Evolutionary conservation across 106 monocot species (phyloP), one percentile per base, ranked within the genome.

Genomic region (Hemerocallis citrina): DNA sequence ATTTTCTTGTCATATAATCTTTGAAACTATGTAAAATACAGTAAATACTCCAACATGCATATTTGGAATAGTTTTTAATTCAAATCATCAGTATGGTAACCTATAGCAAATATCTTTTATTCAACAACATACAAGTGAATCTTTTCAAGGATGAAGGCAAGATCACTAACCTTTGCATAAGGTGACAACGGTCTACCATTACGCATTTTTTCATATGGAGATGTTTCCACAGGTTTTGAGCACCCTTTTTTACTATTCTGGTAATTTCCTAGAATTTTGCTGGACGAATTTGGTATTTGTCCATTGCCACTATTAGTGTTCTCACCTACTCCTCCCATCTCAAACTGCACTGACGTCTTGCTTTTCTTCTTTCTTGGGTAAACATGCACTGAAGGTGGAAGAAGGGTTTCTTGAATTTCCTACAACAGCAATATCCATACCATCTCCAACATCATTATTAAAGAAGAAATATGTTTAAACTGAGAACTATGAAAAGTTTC

Each of bases 351-450:
- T 49, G 57, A 21, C 44, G 43, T 20, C n/a, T 38, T 74, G 2
- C 37, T 55, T 65, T 70, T 87, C 71, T 69, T 81, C 64, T 89
- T 86, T 62, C 73, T 77, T 42, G 89, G 86, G 30, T 69, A 72
- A 52, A 90, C 86, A 68, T 75, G 89, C 27, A 81, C 62, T 16
- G 89, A 81, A 49, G 90, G 86, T 38, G 95, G 95, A 72, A 96
- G 72, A 69, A 76, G 72, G 7, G 69, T 74, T 66, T 84, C 83
- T 76, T 96, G 95, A 73, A 81, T 86, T 28, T 52, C 78, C 95
- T 96, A 28, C 25, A 67, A 64, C 59, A 55, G 43, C 34, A 59
- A 40, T 31, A 29, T 54, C n/a, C 31, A 54, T n/a, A 28, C 29
- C 51, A 51, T 51, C 28, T 22, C 47, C 3, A 19, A 21, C 47